Base-by-base conservation (phyloP, 2,329 filamentous ascomycete genomes). In the Exophiala aquamarina region DNA sequence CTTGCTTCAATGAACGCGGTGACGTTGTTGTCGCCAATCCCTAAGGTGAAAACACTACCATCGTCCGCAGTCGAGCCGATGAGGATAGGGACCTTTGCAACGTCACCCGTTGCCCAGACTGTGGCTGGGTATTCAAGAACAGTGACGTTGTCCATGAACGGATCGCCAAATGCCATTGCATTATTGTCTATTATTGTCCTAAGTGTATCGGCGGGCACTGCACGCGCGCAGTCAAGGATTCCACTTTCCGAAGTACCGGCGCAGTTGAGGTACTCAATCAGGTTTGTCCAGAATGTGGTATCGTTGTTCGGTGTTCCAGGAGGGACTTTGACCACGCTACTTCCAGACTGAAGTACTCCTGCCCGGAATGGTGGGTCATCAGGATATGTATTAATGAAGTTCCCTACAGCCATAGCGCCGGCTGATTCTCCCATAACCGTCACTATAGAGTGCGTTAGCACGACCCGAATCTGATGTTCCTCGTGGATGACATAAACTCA, bases 391-490 rank as follows among this genome's bases (percentile, higher is more conserved):
- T 41, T 41, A 20, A 47, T 33, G 19, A 47, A 26, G 20, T 40
- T 9, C 7, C 44, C 19, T 19, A 88, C 85, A 0, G 85, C 89
- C 52, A 90, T 89, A 11, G 81, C 71, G 1, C 84, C 84, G 0
- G 85, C 83, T 2, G 78, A 83, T 62, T 91, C 83, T 19, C 87
- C 87, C 83, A 84, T 89, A 49, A 92, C 84, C 0, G 86, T 91
- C 4, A 91, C 86, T 45, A 23, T 13, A 29, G 5, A 29, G 5
- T 26, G 9, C 7, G n/a, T 38, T 38, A 38, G 35, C 8, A 45
- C 17, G 15, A 31, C 32, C 8, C 7, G 26, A 18, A 34, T 8
- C 6, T 31, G 11, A 21, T 15, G 18, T 33, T 41, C 32, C 26
- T 28, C 5, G 18, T 4, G 10, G 23, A 31, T 15, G 10, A 10